Conservation (phyloP, 2,329 filamentous ascomycete genomes). For the Hypoxylon rubiginosum region DNA sequence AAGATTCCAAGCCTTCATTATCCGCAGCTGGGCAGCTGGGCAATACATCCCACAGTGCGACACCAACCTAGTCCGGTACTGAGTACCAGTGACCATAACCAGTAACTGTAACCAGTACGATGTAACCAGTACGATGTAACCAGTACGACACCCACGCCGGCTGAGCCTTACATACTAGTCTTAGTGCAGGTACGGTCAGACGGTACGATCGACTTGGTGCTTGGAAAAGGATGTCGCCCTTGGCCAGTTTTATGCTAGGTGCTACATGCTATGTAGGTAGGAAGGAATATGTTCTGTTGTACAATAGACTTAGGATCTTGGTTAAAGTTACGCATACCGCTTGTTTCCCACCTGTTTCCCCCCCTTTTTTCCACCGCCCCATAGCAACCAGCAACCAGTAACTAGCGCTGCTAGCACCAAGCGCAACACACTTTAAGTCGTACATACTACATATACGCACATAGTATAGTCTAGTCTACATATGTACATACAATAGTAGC, state of each 20-base stretch:
- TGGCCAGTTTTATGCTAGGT: not conserved
- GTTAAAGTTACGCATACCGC: conserved; percentile 38
- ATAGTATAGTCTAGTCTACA: not conserved
- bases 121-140: not conserved
- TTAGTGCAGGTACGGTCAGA: conserved; percentile 21
- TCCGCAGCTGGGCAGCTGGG: conserved; percentile 27
- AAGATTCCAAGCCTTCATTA: conserved; percentile 45
- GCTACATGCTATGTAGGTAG: too few relatives aligned
- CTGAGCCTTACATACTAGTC: conserved; percentile 6
- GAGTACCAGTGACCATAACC: conserved; percentile 7
- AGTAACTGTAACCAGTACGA: too few relatives aligned
- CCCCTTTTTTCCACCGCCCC: conserved; percentile 21
- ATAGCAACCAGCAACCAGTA: too few relatives aligned
- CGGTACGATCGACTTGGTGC: conserved; percentile 13
- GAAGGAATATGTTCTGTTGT: too few relatives aligned
- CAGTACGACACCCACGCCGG: not conserved
- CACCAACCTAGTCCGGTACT: conserved; percentile 2
- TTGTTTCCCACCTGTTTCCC: conserved; percentile 26
- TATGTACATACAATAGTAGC: conserved; percentile 1
- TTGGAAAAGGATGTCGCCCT: not conserved
- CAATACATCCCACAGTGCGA: conserved; percentile 33
- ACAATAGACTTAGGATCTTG: conserved; percentile 6
- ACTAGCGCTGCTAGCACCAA: not conserved
- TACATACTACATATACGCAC: not conserved
- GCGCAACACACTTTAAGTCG: not conserved